Conservation (phyloP, 2,329 filamentous ascomycete genomes). For the Nectriaceae sp. region DNA sequence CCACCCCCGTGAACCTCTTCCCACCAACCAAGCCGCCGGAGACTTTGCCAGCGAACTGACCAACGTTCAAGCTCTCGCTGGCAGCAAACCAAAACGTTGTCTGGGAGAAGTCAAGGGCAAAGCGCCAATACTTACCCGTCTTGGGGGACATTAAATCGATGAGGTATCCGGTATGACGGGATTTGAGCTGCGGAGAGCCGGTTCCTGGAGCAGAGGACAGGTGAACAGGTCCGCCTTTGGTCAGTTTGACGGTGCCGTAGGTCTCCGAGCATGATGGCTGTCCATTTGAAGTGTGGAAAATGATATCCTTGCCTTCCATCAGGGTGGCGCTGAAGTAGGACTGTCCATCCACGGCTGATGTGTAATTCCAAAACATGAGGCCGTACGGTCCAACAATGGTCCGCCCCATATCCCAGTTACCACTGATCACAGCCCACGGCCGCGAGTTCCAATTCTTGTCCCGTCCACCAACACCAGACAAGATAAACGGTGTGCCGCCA, state of each 20-base stretch:
- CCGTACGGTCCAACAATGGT: conserved; percentile 13
- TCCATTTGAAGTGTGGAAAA: conserved; percentile 2
- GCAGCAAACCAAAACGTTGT: conserved; percentile 10
- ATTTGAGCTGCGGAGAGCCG: too few species aligned
- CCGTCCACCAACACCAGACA: conserved; percentile 12
- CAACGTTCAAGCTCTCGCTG: conserved; percentile 7
- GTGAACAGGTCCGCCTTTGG: too few species aligned
- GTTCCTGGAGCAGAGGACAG: too few species aligned
- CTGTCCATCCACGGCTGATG: conserved; percentile 8
- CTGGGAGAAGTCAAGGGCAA: conserved; percentile 9
- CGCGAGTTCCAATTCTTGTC: conserved; percentile 17
- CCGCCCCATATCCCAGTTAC: conserved; percentile 15
- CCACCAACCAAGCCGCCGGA: neutral
- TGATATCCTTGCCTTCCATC: conserved; percentile 2
- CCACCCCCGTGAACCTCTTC: neutral
- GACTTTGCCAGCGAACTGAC: conserved; percentile 6
- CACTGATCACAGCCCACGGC: conserved; percentile 14
- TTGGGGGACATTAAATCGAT: conserved; percentile 8
- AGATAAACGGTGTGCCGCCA: conserved; percentile 9
- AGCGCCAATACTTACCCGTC: conserved; percentile 7
- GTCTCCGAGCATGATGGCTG: neutral
- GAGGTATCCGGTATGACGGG: conserved; percentile 8
- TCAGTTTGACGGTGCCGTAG: conserved; percentile 3
- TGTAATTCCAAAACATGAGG: conserved; percentile 15
- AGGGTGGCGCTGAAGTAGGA: conserved; percentile 10